These are phyloP conservation scores for Speleostelium caveatum DNA, from an alignment of 78 protist species.

Conservation along the genomic window DNA sequence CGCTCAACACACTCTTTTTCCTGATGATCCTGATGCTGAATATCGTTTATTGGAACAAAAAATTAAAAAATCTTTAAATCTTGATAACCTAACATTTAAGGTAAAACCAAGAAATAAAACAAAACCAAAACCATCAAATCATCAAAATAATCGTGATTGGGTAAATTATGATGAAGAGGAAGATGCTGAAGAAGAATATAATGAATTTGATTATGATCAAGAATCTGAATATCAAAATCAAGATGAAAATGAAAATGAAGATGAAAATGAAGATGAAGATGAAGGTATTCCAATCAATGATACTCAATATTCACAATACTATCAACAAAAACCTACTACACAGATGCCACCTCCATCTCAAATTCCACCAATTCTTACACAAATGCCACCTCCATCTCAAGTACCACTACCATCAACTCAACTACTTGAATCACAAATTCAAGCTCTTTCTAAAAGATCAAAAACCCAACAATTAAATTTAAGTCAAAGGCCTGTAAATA, in stretches of 20 bases:
- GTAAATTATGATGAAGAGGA: conserved; percentile 28
- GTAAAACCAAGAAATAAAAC: conserved; percentile 37
- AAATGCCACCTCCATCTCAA: too few species aligned
- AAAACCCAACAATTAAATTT: not conserved
- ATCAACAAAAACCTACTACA: not conserved
- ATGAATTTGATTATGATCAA: not conserved
- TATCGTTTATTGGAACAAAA: conserved; percentile 33
- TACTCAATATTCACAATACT: not conserved
- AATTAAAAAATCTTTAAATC: conserved; percentile 23
- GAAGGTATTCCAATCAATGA: not conserved
- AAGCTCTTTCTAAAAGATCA: not conserved
- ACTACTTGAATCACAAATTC: not conserved
- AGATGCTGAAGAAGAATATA: not conserved
- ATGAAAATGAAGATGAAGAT: conserved; percentile 10
- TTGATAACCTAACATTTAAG: conserved; percentile 3
- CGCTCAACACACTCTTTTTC: conserved; percentile 75
- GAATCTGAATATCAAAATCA: not conserved
- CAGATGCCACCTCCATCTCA: not conserved
- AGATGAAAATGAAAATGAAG: conserved; percentile 12
- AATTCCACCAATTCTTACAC: too few species aligned
- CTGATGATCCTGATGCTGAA: conserved; percentile 85
- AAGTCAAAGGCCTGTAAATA: not conserved
- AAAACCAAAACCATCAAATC: conserved; percentile 29
- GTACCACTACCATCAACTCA: too few species aligned
- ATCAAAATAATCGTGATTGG: conserved; percentile 29